Evolutionary conservation across 108 stramenopile genomes (phyloP), one percentile per base, ranked within the genome.

Genomic region (Fistulifera solaris): DNA sequence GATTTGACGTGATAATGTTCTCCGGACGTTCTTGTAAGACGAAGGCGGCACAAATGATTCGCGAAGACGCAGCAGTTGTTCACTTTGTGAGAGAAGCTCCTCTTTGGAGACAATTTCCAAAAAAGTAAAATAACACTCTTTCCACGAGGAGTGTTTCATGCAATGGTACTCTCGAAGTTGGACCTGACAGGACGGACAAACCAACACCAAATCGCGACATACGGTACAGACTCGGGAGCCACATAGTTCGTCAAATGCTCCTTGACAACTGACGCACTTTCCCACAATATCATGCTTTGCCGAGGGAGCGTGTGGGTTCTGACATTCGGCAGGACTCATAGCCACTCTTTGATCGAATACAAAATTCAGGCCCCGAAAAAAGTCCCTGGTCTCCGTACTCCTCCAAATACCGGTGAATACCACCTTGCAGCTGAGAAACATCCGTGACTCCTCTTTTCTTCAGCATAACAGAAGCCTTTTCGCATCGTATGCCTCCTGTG

Each of bases 391-490:
- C 68, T 11, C 86, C 89, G 59, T 71, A 98, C 38, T 64, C 62
- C 61, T 98, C 89, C 56, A 95, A 64, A 71, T 97, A 97, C 3
- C 94, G 73, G 62, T 94, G 92, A 31, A 97, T 97, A 1, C 96
- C 96, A 5, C 96, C 96, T 26, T 67, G 49, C 40, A 96, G 75
- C 59, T 94, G 91, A 48, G 65, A 58, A 12, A 96, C 84, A 62
- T 89, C 87, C 23, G 81, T 26, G 0, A 81, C 81, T 2, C 79
- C 83, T 16, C 73, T 48, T 49, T 74, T 72, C 50, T 75, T 77
- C 38, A 88, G 48, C 80, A 88, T 83, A 15, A 67, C 78, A 0
- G 73, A 70, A 13, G 87, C 82, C 67, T 88, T 88, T 58, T 83
- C 80, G 39, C 87, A 88, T 0, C 83, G 62, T 35, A 83, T 83